Conservation (phyloP, 306 rosid genomes). For the Fragaria iinumae region DNA sequence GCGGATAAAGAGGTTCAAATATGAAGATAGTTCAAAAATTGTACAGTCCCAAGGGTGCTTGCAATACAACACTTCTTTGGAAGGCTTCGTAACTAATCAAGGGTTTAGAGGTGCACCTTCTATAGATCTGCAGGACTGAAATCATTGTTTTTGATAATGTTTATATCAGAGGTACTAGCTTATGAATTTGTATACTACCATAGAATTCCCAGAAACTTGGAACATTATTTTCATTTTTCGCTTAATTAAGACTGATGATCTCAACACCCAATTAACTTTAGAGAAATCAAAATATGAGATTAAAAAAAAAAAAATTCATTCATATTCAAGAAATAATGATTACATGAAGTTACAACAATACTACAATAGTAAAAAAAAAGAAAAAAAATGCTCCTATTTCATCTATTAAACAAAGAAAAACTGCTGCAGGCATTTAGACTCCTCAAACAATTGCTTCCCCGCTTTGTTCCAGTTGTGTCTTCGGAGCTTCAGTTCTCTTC, state of each 20-base stretch:
- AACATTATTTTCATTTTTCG: too few relatives aligned
- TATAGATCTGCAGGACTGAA: slow-evolving; percentile 3
- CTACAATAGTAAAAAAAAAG: too few relatives aligned
- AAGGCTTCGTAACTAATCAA: slow-evolving; percentile 38
- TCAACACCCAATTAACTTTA: too few relatives aligned
- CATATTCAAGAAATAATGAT: too few relatives aligned
- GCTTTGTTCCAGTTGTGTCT: background rate
- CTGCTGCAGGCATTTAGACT: background rate
- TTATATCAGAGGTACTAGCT: background rate
- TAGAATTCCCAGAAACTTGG: too few relatives aligned
- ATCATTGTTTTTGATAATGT: background rate
- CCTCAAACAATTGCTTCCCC: background rate
- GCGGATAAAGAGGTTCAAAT: slow-evolving; percentile 52
- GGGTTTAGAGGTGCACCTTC: slow-evolving; percentile 7
- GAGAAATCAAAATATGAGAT: too few relatives aligned
- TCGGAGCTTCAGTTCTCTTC: background rate
- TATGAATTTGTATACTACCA: background rate
- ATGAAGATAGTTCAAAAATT: slow-evolving; percentile 44
- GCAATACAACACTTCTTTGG: slow-evolving; percentile 84
- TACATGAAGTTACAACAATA: too few relatives aligned
- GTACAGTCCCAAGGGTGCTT: slow-evolving; percentile 53
- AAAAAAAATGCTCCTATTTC: too few relatives aligned
- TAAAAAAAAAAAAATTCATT: too few relatives aligned
- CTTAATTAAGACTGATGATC: too few relatives aligned
- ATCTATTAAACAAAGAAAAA: too few relatives aligned